These are phyloP conservation scores for Planoprotostelium fungivorum DNA, from an alignment of 78 protist species.

Conservation along the genomic window DNA sequence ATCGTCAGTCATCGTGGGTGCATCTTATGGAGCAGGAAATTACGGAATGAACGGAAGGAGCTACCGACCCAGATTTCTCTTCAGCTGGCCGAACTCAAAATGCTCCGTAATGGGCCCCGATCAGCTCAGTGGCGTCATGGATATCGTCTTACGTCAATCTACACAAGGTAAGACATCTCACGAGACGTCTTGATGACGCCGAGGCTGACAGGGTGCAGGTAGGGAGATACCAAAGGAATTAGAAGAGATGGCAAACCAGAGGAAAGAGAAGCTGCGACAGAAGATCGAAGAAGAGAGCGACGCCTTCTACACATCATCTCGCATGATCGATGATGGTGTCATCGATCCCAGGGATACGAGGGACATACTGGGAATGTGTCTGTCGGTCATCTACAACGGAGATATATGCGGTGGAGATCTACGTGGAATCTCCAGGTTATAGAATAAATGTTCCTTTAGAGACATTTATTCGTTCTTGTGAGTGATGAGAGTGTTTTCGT, in stretches of 20 bases:
- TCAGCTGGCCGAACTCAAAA: conserved; percentile 94
- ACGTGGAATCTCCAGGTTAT: neutral
- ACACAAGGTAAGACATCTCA: neutral
- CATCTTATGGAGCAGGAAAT: conserved; percentile 96
- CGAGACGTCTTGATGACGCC: neutral
- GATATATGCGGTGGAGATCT: neutral
- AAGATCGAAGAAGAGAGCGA: conserved; percentile 69
- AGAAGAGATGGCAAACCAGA: neutral
- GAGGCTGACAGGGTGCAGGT: neutral
- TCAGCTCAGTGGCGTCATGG: conserved; percentile 42
- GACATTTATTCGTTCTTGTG: no score
- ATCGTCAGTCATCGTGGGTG: conserved; percentile 92
- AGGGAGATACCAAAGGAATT: neutral
- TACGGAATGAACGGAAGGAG: conserved; percentile 97
- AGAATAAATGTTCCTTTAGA: no score
- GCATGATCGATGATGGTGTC: conserved; percentile 89
- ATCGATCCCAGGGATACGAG: conserved; percentile 86
- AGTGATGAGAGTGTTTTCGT: neutral
- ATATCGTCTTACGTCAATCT: neutral
- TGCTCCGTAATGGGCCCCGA: conserved; percentile 47
- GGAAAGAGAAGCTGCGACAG: neutral
- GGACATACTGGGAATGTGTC: conserved; percentile 71
- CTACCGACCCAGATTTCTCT: conserved; percentile 86
- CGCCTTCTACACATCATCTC: conserved; percentile 17
- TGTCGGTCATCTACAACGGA: conserved; percentile 40